Conservation (phyloP, 208 protist genomes). For the Leishmania turanica region DNA sequence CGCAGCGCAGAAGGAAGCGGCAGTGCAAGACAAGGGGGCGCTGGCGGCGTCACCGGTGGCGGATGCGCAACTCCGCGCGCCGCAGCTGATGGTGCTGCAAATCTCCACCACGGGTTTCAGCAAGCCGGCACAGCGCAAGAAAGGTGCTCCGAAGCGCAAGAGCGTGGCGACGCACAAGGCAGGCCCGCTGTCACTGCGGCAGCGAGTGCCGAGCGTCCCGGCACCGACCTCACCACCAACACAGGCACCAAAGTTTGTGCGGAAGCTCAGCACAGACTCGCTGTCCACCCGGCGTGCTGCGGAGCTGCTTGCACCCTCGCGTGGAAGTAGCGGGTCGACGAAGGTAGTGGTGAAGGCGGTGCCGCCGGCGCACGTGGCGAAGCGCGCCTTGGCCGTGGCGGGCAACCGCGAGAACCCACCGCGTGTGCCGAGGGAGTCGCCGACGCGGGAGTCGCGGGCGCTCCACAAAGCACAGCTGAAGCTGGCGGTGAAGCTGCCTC, state of each 20-base stretch:
- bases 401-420: conserved; percentile 11
- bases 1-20: neutral
- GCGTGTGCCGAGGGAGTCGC: conserved; percentile 17
- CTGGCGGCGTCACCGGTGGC: neutral
- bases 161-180: neutral
- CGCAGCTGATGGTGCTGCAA: conserved; percentile 29
- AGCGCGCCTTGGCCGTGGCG: conserved; percentile 16
- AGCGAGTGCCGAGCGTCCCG: conserved; percentile 22
- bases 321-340: conserved; percentile 1
- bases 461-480: neutral
- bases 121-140: conserved; percentile 14
- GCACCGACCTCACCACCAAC: neutral
- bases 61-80: conserved; percentile 7
- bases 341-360: conserved; percentile 25
- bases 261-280: conserved; percentile 18
- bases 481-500: conserved; percentile 9
- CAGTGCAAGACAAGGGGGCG: neutral
- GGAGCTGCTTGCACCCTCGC: conserved; percentile 8
- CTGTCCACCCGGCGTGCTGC: conserved; percentile 5
- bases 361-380: conserved; percentile 14
- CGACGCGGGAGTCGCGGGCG: conserved; percentile 11
- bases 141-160: conserved; percentile 9
- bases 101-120: conserved; percentile 28
- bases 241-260: conserved; percentile 19
- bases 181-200: neutral